These are phyloP conservation scores for Gloeophyllum trabeum DNA, from an alignment of 768 basidiomycete species.

Conservation along the genomic window DNA sequence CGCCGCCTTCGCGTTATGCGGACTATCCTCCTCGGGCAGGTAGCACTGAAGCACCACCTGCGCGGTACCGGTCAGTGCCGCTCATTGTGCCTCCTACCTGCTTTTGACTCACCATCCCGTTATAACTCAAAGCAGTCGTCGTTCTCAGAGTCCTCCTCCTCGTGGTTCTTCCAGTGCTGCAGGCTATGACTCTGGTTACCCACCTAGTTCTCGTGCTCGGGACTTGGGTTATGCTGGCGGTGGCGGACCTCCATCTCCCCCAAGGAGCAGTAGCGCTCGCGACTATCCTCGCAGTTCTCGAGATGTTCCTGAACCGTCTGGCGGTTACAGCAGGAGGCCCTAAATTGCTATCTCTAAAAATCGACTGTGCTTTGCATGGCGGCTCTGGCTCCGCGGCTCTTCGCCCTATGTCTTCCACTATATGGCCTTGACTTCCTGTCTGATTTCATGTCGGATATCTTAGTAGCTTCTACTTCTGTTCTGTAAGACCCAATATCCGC, in stretches of 20 bases:
- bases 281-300: constrained; percentile 11
- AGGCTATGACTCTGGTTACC: neutral
- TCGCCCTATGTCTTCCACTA: too few relatives aligned
- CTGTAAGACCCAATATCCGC: too few relatives aligned
- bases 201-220: neutral
- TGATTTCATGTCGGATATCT: too few relatives aligned
- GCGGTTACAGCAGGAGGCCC: too few relatives aligned
- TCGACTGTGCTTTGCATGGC: too few relatives aligned
- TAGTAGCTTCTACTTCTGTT: too few relatives aligned
- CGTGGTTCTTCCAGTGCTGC: constrained; percentile 9
- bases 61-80: constrained; percentile 2
- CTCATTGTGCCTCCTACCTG: constrained; percentile 2
- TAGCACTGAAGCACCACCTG: constrained; percentile 9
- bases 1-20: constrained; percentile 12
- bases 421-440: too few relatives aligned
- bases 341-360: too few relatives aligned
- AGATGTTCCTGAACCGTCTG: too few relatives aligned
- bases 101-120: neutral
- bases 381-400: too few relatives aligned
- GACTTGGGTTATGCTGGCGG: neutral
- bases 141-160: constrained; percentile 12
- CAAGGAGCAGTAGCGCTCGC: constrained; percentile 8
- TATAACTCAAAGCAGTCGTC: constrained; percentile 7
- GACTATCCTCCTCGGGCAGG: constrained; percentile 13
- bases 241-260: neutral